Evolutionary conservation across 257 asterid species (phyloP), one percentile per base, ranked within the genome.

Genomic region (Orobanche coerulescens): DNA sequence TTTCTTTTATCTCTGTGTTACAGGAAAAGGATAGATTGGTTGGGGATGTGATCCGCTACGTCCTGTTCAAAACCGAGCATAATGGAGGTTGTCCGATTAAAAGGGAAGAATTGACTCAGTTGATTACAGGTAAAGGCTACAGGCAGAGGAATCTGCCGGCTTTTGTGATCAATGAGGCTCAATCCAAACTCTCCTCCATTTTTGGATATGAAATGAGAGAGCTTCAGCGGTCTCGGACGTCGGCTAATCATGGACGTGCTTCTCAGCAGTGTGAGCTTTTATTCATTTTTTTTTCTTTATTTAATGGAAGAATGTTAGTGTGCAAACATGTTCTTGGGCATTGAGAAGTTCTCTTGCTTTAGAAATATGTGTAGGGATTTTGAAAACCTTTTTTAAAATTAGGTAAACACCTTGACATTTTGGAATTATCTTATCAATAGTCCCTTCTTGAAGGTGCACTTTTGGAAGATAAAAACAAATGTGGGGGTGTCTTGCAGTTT

Each of bases 11-110:
- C 6, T 59, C 22, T 67, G 54, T 42, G 68, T 37, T 50, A 30
- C 81, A 90, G 96, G 96, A 92, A 68, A 88, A 83, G 80, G 90
- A 92, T 68, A 92, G 83, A 64, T 68, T 92, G 77, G 95, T 88
- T 0, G 91, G 84, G 39, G 95, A 86, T 65, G 81, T 88, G 54
- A 81, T 92, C 62, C 95, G 97, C 37, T 92, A 81, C 70, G 72
- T 92, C 23, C 71, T 92, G 22, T 92, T 88, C 84, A 92, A 78
- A 69, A 78, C 75, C 1, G 89, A 81, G 75, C 93, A 86, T 66
- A 88, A 31, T 66, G 79, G 86, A 16, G 95, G 97, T 0, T 92
- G 98, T 54, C 97, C 98, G 2, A 79, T 92, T 4, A 78, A 53
- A 53, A 68, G 97, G 75, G 98, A 88, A 31, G 98, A 92, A 8